These are phyloP conservation scores for Scopulariopsis brevicaulis DNA, from an alignment of 2,329 filamentous ascomycete genomes.

Conservation along the genomic window DNA sequence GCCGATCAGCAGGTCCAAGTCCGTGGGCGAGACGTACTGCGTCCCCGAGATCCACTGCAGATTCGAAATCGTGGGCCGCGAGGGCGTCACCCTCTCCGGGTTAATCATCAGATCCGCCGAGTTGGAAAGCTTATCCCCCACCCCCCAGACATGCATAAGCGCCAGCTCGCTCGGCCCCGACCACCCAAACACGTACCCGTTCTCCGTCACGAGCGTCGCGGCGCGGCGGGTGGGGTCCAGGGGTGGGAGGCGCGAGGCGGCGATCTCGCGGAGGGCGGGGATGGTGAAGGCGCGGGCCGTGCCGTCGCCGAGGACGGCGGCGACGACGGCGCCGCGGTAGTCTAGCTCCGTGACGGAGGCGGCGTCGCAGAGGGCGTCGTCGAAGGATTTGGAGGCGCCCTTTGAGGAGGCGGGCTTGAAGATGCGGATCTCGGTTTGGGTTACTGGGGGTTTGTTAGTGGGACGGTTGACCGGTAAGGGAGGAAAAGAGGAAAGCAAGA, in stretches of 20 bases:
- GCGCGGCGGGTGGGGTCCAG: slow-evolving; percentile 64
- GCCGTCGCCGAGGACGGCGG: slow-evolving; percentile 77
- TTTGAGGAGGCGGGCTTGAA: slow-evolving; percentile 79
- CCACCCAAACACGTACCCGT: slow-evolving; percentile 81
- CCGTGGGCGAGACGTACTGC: slow-evolving; percentile 75
- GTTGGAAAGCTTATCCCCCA: slow-evolving; percentile 51
- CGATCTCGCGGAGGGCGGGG: slow-evolving; percentile 80
- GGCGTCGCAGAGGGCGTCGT: slow-evolving; percentile 70
- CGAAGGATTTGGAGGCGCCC: slow-evolving; percentile 86
- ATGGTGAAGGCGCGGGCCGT: slow-evolving; percentile 71
- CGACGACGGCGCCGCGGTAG: slow-evolving; percentile 64
- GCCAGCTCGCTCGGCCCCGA: slow-evolving; percentile 77
- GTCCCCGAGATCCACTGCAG: slow-evolving; percentile 95
- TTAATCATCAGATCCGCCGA: slow-evolving; percentile 70
- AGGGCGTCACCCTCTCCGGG: slow-evolving; percentile 58
- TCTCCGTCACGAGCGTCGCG: slow-evolving; percentile 59
- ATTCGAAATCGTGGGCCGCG: slow-evolving; percentile 87
- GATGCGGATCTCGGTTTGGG: slow-evolving; percentile 66
- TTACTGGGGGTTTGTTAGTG: slow-evolving; percentile 28
- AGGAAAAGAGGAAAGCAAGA: neutral
- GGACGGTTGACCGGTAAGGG: neutral
- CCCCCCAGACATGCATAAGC: slow-evolving; percentile 76
- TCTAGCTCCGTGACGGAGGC: slow-evolving; percentile 68
- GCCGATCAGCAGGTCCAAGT: slow-evolving; percentile 84
- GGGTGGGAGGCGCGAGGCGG: slow-evolving; percentile 51